These are phyloP conservation scores for Arthrinium puccinioides DNA, from an alignment of 2,329 filamentous ascomycete species.

Conservation along the genomic window DNA sequence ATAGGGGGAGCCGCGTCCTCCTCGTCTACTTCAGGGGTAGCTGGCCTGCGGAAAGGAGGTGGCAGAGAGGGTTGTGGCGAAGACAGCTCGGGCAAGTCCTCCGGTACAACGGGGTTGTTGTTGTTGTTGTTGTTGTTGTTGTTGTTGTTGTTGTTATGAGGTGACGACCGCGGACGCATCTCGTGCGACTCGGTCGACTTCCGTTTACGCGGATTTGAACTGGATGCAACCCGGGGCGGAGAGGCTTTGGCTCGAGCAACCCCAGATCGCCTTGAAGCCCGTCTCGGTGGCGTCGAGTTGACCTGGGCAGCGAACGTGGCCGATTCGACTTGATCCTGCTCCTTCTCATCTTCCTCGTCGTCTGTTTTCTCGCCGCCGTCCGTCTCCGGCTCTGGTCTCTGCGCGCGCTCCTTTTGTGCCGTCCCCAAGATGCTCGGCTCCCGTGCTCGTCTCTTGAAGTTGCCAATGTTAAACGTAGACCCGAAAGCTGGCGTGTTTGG, in stretches of 20 bases:
- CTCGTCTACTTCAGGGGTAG: constrained; percentile 38
- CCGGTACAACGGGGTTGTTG: constrained; percentile 11
- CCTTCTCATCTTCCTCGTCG: constrained; percentile 40
- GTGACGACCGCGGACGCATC: constrained; percentile 24
- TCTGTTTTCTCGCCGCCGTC: constrained; percentile 24
- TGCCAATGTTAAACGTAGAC: constrained; percentile 43
- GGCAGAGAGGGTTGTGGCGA: constrained; percentile 16
- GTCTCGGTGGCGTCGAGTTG: constrained; percentile 51
- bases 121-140: constrained; percentile 19
- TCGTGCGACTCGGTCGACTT: constrained; percentile 44
- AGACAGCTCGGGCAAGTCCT: constrained; percentile 11
- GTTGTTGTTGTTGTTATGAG: constrained; percentile 22
- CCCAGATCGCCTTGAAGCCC: constrained; percentile 31
- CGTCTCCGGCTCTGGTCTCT: constrained; percentile 20
- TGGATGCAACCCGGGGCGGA: constrained; percentile 22
- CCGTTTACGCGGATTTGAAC: constrained; percentile 41
- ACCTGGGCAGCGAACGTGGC: constrained; percentile 50
- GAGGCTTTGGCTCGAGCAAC: constrained; percentile 9
- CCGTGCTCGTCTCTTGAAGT: constrained; percentile 48
- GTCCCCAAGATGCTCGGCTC: constrained; percentile 57
- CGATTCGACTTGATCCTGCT: not conserved
- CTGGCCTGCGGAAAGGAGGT: constrained; percentile 10
- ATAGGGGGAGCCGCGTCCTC: constrained; percentile 47
- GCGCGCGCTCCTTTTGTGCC: constrained; percentile 32
- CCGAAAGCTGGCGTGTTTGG: constrained; percentile 20